Evolutionary conservation across 1,139 yeast genomes (phyloP).

Genomic region (Taiozyma sp.): DNA sequence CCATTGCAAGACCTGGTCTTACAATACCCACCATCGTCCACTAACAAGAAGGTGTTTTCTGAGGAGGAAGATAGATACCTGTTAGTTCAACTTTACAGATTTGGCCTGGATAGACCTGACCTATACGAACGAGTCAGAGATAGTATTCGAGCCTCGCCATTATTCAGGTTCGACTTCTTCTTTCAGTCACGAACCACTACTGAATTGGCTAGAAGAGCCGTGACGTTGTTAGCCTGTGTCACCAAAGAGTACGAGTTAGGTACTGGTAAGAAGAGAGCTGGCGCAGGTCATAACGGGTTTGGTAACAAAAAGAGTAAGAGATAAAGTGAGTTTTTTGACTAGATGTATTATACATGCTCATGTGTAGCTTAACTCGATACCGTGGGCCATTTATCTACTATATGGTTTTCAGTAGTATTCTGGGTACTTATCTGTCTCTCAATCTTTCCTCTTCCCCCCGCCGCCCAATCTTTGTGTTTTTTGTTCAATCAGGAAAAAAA

Average conservation of each 20-base stretch:
- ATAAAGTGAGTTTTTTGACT: not conserved
- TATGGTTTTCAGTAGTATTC: too few relatives aligned
- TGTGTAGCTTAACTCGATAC: not conserved
- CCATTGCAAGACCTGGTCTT: conserved; percentile 62
- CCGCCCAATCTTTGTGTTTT: not conserved
- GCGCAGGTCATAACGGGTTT: not conserved
- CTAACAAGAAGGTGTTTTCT: conserved; percentile 53
- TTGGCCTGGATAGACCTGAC: conserved; percentile 62
- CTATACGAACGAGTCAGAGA: conserved; percentile 59
- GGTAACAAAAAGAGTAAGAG: not conserved
- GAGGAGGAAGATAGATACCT: conserved; percentile 74
- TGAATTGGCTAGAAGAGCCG: conserved; percentile 64
- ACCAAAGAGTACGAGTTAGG: conserved; percentile 44
- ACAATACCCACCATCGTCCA: conserved; percentile 57
- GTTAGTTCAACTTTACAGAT: conserved; percentile 56
- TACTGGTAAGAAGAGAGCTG: not conserved
- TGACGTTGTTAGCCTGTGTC: conserved; percentile 58
- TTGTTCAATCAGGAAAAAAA: not conserved
- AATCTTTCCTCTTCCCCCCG: not conserved
- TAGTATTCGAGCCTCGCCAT: conserved; percentile 52
- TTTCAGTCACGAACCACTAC: conserved; percentile 60
- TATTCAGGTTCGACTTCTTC: conserved; percentile 67
- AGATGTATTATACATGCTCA: not conserved
- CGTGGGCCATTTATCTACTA: too few relatives aligned
- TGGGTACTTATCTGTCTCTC: not conserved